Conservation (phyloP, 352 stramenopile genomes). For the Pelagophyceae sp. region DNA sequence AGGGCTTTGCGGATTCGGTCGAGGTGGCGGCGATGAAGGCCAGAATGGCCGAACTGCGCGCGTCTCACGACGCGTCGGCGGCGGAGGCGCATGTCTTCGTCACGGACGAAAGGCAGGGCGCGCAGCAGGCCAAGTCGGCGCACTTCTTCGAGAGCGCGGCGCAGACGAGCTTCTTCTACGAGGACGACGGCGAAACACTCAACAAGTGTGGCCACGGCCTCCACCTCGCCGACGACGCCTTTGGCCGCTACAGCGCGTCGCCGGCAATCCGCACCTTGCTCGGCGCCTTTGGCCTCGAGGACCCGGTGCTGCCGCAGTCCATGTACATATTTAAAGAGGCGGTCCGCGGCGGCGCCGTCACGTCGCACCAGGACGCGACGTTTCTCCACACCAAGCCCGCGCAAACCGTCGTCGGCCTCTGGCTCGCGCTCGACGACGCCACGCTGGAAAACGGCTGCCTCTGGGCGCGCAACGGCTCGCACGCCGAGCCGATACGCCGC, state of each 20-base stretch:
- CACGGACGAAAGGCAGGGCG: conserved; percentile 49
- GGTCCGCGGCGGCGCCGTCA: conserved; percentile 78
- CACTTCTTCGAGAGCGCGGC: conserved; percentile 85
- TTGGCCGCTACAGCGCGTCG: conserved; percentile 70
- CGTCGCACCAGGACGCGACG: conserved; percentile 87
- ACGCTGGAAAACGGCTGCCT: conserved; percentile 87
- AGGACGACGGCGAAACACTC: conserved; percentile 66
- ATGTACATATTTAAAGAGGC: conserved; percentile 98
- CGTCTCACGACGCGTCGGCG: conserved; percentile 39
- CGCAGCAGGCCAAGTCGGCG: conserved; percentile 58
- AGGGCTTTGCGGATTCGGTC: conserved; percentile 15
- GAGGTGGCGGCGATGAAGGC: conserved; percentile 42
- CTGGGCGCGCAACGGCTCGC: conserved; percentile 76
- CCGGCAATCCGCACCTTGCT: conserved; percentile 60
- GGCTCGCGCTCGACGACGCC: conserved; percentile 87
- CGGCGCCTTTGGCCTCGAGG: conserved; percentile 66
- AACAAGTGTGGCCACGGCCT: conserved; percentile 93
- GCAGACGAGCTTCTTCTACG: conserved; percentile 85
- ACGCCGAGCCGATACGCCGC: conserved; percentile 69
- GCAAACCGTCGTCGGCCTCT: conserved; percentile 85
- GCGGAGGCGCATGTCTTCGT: conserved; percentile 39
- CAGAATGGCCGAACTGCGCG: conserved; percentile 37
- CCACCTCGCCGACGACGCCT: conserved; percentile 72
- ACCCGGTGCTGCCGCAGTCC: conserved; percentile 76
- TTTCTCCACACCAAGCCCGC: conserved; percentile 84